Evolutionary conservation across 176 grass and related monocot genomes (phyloP), one percentile per base, ranked within the genome.

Genomic region (bread wheat (Triticum aestivum)): DNA sequence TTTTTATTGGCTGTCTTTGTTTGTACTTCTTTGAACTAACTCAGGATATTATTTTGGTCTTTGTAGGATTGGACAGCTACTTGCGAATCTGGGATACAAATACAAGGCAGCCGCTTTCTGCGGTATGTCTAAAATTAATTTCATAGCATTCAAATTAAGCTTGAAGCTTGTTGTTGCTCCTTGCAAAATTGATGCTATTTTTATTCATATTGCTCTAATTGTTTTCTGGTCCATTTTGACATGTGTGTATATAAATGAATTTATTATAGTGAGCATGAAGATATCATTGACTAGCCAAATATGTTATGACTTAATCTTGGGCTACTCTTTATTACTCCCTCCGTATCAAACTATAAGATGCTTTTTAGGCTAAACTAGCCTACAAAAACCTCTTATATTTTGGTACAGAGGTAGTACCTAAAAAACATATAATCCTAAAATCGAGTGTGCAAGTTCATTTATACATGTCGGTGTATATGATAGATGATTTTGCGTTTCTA

Each of bases 11-110:
- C 38, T 30, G 11, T 39, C 18, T 62, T 1, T 79, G 10, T 69
- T 61, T 72, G 35, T 6, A 62, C 21, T 75, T 82, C 29, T 35
- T 89, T 81, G 29, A 69, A 69, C 52, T 77, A 71, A 82, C 80
- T 84, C 15, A 61, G 13, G 66, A 84, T 27, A 38, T 34, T 45
- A 24, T 61, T 51, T 73, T 39, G 47, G 15, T 69, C 17, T 81
- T 79, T 93, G 75, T 87, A 99, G 97, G 94, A 52, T 64, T 99
- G 67, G 94, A 99, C 84, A 89, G 83, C 77, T 97, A 94, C 88
- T 71, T 99, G 26, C 92, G 92, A 63, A 88, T 99, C 38, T 99
- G 94, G 94, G 92, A 99, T 86, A 89, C 97, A 90, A 93, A 94
- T 64, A 97, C 88, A 34, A 90, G 94, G 30, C 90, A 97, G 78